These are phyloP conservation scores for Vanderwaltozyma polyspora DNA, from an alignment of 805 yeast species.

Conservation along the genomic window DNA sequence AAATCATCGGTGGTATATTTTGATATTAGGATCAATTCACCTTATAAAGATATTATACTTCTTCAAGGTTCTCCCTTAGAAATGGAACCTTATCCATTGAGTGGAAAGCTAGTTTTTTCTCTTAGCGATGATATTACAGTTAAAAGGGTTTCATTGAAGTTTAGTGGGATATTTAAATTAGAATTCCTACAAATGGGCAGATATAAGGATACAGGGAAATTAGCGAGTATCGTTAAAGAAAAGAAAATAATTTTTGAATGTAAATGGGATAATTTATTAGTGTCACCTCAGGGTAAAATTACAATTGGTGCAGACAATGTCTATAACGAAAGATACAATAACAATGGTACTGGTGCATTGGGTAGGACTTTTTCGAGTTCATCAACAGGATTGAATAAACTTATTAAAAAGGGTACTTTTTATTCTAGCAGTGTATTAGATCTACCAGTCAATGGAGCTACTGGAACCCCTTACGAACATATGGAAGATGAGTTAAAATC, in stretches of 20 bases:
- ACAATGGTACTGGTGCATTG: not conserved
- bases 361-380: not conserved
- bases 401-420: slow-evolving; percentile 7
- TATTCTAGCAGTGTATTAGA: slow-evolving; percentile 11
- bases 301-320: slow-evolving; percentile 9
- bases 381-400: slow-evolving; percentile 6
- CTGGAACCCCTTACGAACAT: slow-evolving; percentile 27
- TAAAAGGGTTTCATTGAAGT: slow-evolving; percentile 46
- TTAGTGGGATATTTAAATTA: slow-evolving; percentile 54
- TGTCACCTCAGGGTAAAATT: slow-evolving; percentile 23
- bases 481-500: slow-evolving; percentile 7
- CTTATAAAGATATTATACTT: slow-evolving; percentile 51
- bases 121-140: slow-evolving; percentile 57
- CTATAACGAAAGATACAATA: not conserved
- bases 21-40: slow-evolving; percentile 28
- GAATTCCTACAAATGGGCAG: slow-evolving; percentile 39
- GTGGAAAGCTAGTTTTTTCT: slow-evolving; percentile 65
- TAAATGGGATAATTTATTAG: slow-evolving; percentile 52
- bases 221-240: slow-evolving; percentile 34
- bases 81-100: slow-evolving; percentile 60
- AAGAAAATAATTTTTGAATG: slow-evolving; percentile 57
- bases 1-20: slow-evolving; percentile 15
- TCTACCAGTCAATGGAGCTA: slow-evolving; percentile 20
- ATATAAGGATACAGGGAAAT: slow-evolving; percentile 26
- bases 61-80: slow-evolving; percentile 67